Base-by-base conservation (phyloP, 2,329 filamentous ascomycete species). In the Cladosporium sp. region DNA sequence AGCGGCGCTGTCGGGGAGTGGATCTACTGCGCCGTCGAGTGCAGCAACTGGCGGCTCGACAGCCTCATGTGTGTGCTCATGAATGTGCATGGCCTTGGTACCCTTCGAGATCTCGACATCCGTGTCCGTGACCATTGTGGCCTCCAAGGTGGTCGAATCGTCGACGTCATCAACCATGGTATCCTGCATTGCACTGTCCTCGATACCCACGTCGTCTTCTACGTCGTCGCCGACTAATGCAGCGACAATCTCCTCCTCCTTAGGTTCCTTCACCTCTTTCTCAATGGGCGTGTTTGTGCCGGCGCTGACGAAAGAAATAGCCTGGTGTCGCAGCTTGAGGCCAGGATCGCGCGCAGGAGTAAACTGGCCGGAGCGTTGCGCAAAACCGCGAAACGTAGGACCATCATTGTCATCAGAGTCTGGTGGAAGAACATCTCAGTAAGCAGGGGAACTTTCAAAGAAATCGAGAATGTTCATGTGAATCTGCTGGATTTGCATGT, bases 281-380 rank as follows among this genome's bases (percentile, higher is more conserved):
- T 64, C 58, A 2, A 52, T 45, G 3, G 71, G 66, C 30, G 73
- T 64, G 47, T 75, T 64, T 36, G 66, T 68, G 18, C 80, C 80
- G 29, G 80, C 82, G 61, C 80, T 83, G 53, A 86, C 75, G 61
- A 87, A 87, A 2, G 68, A 64, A 44, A 86, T 74, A 19, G 70
- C 70, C 48, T 76, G 72, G 58, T 84, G 68, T 52, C 83, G 74
- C 43, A 86, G 70, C 56, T 74, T 75, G 43, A 69, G 66, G 54
- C 73, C 72, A 3, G 72, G 64, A 50, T 73, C 71, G 65, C 74
- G 77, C n/a, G n/a, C n/a, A 40, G 70, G 64, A 24, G 68, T 56
- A 30, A 47, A 47, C 7, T 42, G 30, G 47, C 52, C 43, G 29
- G 51, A 50, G 50, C 45, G 40, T 49, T 59, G 55, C 48, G 60